phyloP scores from a whole-genome alignment of 2,329 filamentous ascomycete species.

The Apiospora rasikravindrae region DNA sequence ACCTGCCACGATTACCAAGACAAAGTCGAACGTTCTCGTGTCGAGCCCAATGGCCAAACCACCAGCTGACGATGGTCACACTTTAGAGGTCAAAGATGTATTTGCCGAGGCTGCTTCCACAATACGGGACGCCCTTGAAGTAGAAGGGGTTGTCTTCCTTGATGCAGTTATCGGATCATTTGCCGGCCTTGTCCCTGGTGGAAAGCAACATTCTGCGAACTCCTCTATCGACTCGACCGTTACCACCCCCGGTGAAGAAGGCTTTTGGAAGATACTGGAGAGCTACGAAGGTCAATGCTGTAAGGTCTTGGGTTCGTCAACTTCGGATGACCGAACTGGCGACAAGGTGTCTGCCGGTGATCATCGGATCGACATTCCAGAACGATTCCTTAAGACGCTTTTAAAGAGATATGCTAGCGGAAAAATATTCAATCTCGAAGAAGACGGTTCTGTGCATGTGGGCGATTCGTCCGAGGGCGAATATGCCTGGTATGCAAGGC shows the following conservation, averaged over 20 bases:
- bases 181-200: constrained; percentile 20
- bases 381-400: constrained; percentile 46
- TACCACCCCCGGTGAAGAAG: constrained; percentile 25
- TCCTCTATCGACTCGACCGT: constrained; percentile 20
- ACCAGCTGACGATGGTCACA: constrained; percentile 20
- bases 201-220: not conserved
- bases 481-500: constrained; percentile 14
- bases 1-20: constrained; percentile 15
- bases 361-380: constrained; percentile 38
- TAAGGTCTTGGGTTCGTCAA: constrained; percentile 45
- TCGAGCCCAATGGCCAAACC: not conserved
- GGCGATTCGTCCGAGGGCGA: constrained; percentile 32
- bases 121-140: constrained; percentile 48
- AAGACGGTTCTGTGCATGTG: constrained; percentile 41
- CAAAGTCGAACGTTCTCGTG: not conserved
- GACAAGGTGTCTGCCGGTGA: constrained; percentile 4
- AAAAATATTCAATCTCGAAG: constrained; percentile 51
- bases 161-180: constrained; percentile 35
- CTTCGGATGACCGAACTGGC: not conserved
- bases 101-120: constrained; percentile 51
- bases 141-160: constrained; percentile 45
- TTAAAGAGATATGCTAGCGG: constrained; percentile 52
- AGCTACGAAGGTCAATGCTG: constrained; percentile 30
- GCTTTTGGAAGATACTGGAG: constrained; percentile 19
- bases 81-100: constrained; percentile 27